These are phyloP conservation scores for Pseudovirgaria hyperparasitica DNA, from an alignment of 2,329 filamentous ascomycete species.

Conservation along the genomic window DNA sequence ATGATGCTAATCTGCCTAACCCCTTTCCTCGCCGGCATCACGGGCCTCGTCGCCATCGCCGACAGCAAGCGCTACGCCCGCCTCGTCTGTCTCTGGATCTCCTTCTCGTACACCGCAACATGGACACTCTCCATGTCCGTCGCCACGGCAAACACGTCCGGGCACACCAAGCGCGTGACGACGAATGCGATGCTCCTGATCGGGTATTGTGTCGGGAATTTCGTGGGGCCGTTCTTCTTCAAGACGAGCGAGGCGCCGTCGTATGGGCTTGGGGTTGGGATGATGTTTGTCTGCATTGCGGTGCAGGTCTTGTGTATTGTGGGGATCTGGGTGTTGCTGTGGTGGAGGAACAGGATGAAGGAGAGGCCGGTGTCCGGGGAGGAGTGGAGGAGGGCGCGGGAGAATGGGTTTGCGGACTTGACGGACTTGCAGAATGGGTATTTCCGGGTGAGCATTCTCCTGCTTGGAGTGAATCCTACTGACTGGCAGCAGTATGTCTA, in stretches of 20 bases:
- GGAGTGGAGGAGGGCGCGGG: slow-evolving; percentile 7
- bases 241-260: slow-evolving; percentile 18
- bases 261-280: slow-evolving; percentile 21
- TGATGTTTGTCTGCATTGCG: slow-evolving; percentile 10
- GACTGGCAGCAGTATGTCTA: no score
- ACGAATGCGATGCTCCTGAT: slow-evolving; percentile 35
- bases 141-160: slow-evolving; percentile 18
- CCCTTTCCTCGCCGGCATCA: no score
- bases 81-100: slow-evolving; percentile 22
- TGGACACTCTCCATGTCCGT: slow-evolving; percentile 14
- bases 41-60: slow-evolving; percentile 17
- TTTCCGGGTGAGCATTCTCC: no score
- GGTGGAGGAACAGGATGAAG: slow-evolving; percentile 19
- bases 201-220: slow-evolving; percentile 30
- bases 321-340: slow-evolving; percentile 16
- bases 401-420: slow-evolving; percentile 23
- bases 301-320: slow-evolving; percentile 17
- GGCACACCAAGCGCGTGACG: slow-evolving; percentile 30
- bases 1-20: no score
- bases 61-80: slow-evolving; percentile 13
- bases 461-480: no score
- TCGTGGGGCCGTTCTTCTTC: slow-evolving; percentile 31
- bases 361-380: slow-evolving; percentile 8
- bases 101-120: slow-evolving; percentile 16
- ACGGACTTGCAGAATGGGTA: slow-evolving; percentile 21